Percentiles rank a stretch among this genome's conserved stretches.
Conservation (phyloP, 768 basidiomycete genomes). For the Russula sp. region DNA sequence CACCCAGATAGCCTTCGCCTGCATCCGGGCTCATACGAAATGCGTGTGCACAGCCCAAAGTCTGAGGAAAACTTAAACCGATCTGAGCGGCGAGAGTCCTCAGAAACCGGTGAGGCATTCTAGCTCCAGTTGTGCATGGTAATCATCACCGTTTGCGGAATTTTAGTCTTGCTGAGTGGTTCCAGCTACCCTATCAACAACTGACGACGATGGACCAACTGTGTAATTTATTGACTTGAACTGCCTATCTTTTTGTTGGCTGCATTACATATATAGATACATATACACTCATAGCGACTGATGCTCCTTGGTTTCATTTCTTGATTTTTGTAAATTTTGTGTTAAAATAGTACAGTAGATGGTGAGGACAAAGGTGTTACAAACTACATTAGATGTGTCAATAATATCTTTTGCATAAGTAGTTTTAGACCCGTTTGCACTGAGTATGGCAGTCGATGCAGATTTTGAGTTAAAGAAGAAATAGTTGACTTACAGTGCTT, state of each 20-base stretch:
- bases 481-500: too few relatives aligned
- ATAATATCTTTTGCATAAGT: too few relatives aligned
- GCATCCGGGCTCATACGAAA: constrained; percentile 32
- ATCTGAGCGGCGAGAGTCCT: constrained; percentile 4
- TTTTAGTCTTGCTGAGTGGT: constrained; percentile 15
- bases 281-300: background rate
- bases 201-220: background rate
- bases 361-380: too few relatives aligned
- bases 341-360: background rate
- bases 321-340: background rate
- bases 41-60: constrained; percentile 31
- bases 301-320: background rate
- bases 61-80: background rate
- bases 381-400: too few relatives aligned
- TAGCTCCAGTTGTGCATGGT: constrained; percentile 8
- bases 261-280: background rate
- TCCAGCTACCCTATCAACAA: constrained; percentile 17
- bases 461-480: too few relatives aligned
- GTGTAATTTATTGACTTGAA: constrained; percentile 2
- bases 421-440: too few relatives aligned
- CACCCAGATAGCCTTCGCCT: constrained; percentile 37
- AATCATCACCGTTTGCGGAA: background rate
- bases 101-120: constrained; percentile 16
- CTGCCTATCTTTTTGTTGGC: background rate
- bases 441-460: too few relatives aligned